Base-by-base conservation (phyloP, 495 filamentous ascomycete species). In the Filosporella fistucella region DNA sequence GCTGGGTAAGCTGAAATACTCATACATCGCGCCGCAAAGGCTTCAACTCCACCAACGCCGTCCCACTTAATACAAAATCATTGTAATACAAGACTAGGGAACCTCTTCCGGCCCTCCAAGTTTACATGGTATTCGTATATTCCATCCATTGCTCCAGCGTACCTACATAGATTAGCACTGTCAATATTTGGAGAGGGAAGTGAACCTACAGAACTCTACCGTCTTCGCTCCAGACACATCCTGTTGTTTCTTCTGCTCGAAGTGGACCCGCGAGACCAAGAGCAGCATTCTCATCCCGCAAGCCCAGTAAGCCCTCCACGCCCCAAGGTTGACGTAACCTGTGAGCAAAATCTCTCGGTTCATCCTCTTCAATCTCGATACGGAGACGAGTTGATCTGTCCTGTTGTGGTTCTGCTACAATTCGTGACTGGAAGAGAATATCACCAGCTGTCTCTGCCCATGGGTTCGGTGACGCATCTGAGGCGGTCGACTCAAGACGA, bases 71-170 rank as follows among this genome's bases (percentile, higher is more conserved):
- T n/a, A n/a, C n/a, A n/a, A n/a, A n/a, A n/a, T 77, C 54, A 89
- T 44, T 82, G 70, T 50, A 77, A 72, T 18, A 67, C 66, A 32
- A 85, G 67, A 25, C 72, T 71, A 21, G 85, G 84, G 56, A 81
- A 85, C 4, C 75, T 71, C 62, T 79, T 85, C 47, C 85, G 73
- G 40, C 77, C 75, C n/a, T 71, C 59, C 17, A 81, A 58, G 57
- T 91, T 84, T 45, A 89, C 68, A 18, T 73, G 72, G 51, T 81
- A 86, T 63, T 89, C 82, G 49, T 86, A 83, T 14, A 91, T 84
- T 16, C 86, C 86, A 40, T 84, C 74, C 43, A 86, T 72, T 3
- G 84, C 85, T n/a, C 76, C 86, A 55, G 86, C 71, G 53, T 82
- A 89, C 49, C 86, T 88, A 39, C 4, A 39, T 17, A 26, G 2